A percentile compares a stretch with the other conserved stretches of the same genome.
Evolutionary conservation across 768 basidiomycete species (phyloP).

Genomic region (Leucocoprinus leucothites): DNA sequence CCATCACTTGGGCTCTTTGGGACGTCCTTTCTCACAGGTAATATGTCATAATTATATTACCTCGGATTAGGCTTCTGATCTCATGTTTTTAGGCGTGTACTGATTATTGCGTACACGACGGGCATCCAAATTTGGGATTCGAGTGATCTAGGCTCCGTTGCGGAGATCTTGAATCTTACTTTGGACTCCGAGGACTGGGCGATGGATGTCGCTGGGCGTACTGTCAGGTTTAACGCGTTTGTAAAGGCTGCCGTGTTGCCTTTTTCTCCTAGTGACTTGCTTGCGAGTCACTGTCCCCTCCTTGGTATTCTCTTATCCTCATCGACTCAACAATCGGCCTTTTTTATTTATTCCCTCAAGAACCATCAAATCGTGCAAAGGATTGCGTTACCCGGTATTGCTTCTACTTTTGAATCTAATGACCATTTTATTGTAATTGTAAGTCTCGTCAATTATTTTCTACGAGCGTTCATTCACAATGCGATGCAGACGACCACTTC

Average conservation of each 20-base stretch:
- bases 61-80: background rate
- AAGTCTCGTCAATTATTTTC: constrained; percentile 22
- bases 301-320: constrained; percentile 18
- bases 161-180: constrained; percentile 51
- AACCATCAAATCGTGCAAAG: constrained; percentile 49
- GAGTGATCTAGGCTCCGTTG: constrained; percentile 38
- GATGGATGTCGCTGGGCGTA: background rate
- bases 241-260: constrained; percentile 41
- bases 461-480: constrained; percentile 2
- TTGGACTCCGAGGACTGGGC: constrained; percentile 16
- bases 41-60: background rate
- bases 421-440: constrained; percentile 56
- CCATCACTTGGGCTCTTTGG: constrained; percentile 7
- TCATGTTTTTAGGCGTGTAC: background rate
- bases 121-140: constrained; percentile 66
- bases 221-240: constrained; percentile 6
- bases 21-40: constrained; percentile 5
- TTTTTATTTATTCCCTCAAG: constrained; percentile 30
- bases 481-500: constrained; percentile 53
- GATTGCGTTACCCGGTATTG: constrained; percentile 37
- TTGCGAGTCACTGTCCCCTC: constrained; percentile 3
- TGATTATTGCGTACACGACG: constrained; percentile 37
- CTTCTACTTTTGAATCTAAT: constrained; percentile 43
- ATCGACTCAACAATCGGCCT: constrained; percentile 9
- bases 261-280: background rate